Evolutionary conservation across 768 basidiomycete genomes (phyloP).

Genomic region (Saitozyma podzolica): DNA sequence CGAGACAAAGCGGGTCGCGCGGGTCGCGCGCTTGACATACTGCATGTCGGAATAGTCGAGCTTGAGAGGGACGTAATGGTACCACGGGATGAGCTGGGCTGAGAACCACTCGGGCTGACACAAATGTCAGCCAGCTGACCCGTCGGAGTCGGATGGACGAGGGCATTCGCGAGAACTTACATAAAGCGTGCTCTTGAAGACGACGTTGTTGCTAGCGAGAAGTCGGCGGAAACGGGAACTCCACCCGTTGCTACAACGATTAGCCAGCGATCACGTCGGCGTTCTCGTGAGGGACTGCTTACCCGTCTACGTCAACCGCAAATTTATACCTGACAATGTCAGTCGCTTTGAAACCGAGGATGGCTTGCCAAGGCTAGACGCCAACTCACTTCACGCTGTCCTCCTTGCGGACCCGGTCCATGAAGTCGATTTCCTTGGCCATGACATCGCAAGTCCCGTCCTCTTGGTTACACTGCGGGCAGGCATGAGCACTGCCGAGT

Average conservation of each 20-base stretch:
- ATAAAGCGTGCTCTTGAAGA: conserved; percentile 46
- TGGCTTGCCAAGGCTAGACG: background rate
- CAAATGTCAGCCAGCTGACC: conserved; percentile 3
- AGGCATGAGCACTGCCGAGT: background rate
- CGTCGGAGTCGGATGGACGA: background rate
- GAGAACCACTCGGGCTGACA: conserved; percentile 44
- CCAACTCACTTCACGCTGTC: conserved; percentile 29
- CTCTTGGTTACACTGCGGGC: conserved; percentile 26
- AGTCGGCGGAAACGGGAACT: conserved; percentile 41
- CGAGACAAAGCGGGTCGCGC: too few species aligned
- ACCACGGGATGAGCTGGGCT: conserved; percentile 46
- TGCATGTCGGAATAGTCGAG: conserved; percentile 49
- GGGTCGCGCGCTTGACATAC: conserved; percentile 25
- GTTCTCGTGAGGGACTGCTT: background rate
- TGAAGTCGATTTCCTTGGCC: conserved; percentile 38
- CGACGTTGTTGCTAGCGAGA: conserved; percentile 41
- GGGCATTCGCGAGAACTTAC: conserved; percentile 19
- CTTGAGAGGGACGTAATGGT: conserved; percentile 49
- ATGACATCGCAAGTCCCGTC: conserved; percentile 43
- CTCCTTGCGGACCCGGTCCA: conserved; percentile 33
- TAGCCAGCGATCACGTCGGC: conserved; percentile 3
- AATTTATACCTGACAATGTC: conserved; percentile 37
- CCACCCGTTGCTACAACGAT: conserved; percentile 39
- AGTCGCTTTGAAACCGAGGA: background rate
- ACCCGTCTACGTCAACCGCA: conserved; percentile 46